Percentiles rank a stretch among this genome's conserved stretches.
phyloP scores from a whole-genome alignment of 352 stramenopile species.

The Globisporangium polare region DNA sequence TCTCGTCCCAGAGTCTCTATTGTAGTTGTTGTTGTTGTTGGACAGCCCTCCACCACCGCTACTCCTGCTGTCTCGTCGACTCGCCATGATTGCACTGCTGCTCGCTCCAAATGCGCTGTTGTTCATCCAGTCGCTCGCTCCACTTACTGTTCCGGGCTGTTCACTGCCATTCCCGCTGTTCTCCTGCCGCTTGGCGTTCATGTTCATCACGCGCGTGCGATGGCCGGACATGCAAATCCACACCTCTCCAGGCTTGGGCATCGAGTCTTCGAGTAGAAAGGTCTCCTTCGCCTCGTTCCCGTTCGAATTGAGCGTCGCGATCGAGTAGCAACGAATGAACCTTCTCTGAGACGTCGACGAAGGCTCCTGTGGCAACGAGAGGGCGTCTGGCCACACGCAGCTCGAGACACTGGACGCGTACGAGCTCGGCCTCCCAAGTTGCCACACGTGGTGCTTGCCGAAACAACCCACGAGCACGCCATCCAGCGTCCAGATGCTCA shows the following conservation, averaged over 20 bases:
- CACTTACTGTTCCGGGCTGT: background rate
- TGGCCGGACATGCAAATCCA: constrained; percentile 68
- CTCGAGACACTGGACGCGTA: constrained; percentile 41
- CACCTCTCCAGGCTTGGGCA: constrained; percentile 73
- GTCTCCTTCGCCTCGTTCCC: constrained; percentile 35
- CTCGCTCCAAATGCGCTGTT: constrained; percentile 1
- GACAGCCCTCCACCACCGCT: constrained; percentile 7
- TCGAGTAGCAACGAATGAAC: constrained; percentile 57
- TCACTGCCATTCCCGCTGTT: background rate
- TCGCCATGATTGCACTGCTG: constrained; percentile 16
- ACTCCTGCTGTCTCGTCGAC: constrained; percentile 28
- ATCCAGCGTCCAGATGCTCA: constrained; percentile 73
- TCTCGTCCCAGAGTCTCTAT: constrained; percentile 12
- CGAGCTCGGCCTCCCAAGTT: constrained; percentile 46
- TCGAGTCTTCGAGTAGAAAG: constrained; percentile 69
- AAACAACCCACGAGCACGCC: constrained; percentile 65
- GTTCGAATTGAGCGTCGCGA: constrained; percentile 37
- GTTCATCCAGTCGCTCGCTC: background rate
- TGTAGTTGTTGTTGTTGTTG: constrained; percentile 17
- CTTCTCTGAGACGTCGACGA: constrained; percentile 19
- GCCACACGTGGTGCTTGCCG: constrained; percentile 56
- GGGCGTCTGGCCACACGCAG: constrained; percentile 27
- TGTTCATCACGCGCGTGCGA: constrained; percentile 29
- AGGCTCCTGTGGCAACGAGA: background rate
- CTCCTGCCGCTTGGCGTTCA: constrained; percentile 27